phyloP scores from a whole-genome alignment of 1,284 basidiomycete genomes.

The Melampsora americana region DNA sequence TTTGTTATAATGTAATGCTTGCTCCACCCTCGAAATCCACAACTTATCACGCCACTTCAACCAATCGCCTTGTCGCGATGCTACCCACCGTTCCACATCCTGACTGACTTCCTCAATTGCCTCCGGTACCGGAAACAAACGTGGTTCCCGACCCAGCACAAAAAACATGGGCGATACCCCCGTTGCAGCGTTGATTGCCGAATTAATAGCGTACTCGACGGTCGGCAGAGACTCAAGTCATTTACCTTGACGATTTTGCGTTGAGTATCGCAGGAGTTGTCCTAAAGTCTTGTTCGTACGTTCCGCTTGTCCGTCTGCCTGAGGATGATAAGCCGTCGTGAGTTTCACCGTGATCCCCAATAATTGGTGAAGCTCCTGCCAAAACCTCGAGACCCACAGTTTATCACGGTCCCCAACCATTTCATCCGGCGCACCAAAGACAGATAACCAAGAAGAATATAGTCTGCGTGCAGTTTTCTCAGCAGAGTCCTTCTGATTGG shows the following conservation, averaged over 20 bases:
- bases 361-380: neutral
- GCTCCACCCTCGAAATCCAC: neutral
- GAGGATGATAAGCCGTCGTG: neutral
- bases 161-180: neutral
- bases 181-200: neutral
- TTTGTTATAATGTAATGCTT: neutral
- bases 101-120: no score
- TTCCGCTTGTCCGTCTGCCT: neutral
- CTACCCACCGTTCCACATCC: neutral
- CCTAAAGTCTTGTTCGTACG: conserved; percentile 14
- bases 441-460: neutral
- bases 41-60: neutral
- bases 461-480: neutral
- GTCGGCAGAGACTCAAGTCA: neutral
- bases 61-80: neutral
- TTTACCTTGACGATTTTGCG: neutral
- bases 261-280: neutral
- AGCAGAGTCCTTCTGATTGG: neutral
- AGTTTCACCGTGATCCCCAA: neutral
- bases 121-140: neutral
- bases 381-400: neutral
- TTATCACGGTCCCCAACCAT: neutral
- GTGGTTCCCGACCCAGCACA: neutral
- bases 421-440: neutral
- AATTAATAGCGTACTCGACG: neutral